A percentile compares a stretch with the other conserved stretches of the same genome.
Evolutionary conservation across 352 stramenopile species (phyloP).

Genomic region (Halophytophthora batemanensis): DNA sequence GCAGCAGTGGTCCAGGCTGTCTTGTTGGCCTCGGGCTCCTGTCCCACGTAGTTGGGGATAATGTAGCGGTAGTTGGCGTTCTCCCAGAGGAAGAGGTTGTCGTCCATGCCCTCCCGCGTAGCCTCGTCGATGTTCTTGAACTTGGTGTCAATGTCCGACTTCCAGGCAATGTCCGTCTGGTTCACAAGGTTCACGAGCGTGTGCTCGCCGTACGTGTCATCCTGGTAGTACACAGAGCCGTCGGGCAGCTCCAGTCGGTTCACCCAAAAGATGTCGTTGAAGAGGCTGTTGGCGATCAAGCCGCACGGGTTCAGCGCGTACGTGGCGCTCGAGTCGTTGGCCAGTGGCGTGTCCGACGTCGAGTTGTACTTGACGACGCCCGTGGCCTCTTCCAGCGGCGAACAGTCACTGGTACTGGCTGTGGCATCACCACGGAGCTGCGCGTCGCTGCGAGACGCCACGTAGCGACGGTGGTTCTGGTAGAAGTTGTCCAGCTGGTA

Average conservation of each 20-base stretch:
- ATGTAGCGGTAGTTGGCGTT: conserved; percentile 81
- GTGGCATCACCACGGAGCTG: conserved; percentile 82
- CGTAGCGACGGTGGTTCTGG: conserved; percentile 97
- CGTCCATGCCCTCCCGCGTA: conserved; percentile 30
- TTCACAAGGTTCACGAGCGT: conserved; percentile 87
- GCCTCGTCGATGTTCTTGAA: conserved; percentile 90
- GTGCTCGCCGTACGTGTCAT: conserved; percentile 45
- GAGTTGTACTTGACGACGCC: conserved; percentile 74
- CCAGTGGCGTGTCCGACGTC: conserved; percentile 35
- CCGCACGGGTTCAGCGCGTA: conserved; percentile 96
- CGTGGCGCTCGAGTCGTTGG: conserved; percentile 26
- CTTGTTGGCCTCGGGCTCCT: conserved; percentile 63
- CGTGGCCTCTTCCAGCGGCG: conserved; percentile 59
- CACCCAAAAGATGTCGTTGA: conserved; percentile 95
- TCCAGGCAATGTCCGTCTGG: conserved; percentile 96
- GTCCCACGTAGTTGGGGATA: conserved; percentile 61
- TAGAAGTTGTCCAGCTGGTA: conserved; percentile 99
- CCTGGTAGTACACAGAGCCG: conserved; percentile 58
- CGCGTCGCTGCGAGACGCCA: conserved; percentile 86
- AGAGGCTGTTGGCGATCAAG: conserved; percentile 98
- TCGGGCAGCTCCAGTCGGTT: conserved; percentile 54
- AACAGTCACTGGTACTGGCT: conserved; percentile 72
- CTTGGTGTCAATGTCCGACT: conserved; percentile 94
- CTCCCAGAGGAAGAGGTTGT: conserved; percentile 78
- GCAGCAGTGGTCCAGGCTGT: conserved; percentile 72